Evolutionary conservation across 139 green algal species (phyloP), one percentile per base, ranked within the genome.

Genomic region (Coccomyxa sp.): DNA sequence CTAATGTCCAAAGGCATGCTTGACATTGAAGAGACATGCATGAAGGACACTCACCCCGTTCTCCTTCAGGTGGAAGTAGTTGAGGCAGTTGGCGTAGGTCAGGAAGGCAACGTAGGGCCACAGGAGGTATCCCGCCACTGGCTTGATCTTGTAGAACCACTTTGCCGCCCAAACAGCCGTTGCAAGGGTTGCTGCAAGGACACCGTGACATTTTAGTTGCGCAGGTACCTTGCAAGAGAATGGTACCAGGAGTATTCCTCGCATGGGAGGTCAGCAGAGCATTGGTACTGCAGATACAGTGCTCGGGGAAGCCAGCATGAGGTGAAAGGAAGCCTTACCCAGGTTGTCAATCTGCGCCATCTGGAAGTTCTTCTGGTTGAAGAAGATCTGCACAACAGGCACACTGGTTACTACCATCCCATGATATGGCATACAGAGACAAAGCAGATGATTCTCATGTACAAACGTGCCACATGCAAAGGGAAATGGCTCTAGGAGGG

Each of bases 51-150:
- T 18, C 50, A 64, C 50, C 50, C 18, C 22, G 39, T 82, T 82
- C 38, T 71, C 69, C 39, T 78, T 77, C 55, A 40, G 39, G 39
- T 78, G 55, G 55, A 31, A 58, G 73, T 64, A 79, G 79, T 82
- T 82, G 27, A 82, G 38, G 31, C 55, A 55, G 55, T 82, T 82
- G 37, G 79, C 79, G 55, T 79, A 79, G 29, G 31, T 38, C 73
- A 82, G 72, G 37, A 40, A 82, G 6, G 39, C 73, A 38, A 82
- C 8, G 39, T 82, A 82, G 14, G 79, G 79, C 16, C 73, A 34
- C 18, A 82, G 35, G 37, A 82, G 75, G 8, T 79, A 70, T 14
- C 79, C 79, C 31, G 79, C 72, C 50, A 79, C 39, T 35, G 38
- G 55, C 24, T 82, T 44, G 5, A 82, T 33, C 33, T 75, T 75